phyloP scores from a whole-genome alignment of 257 asterid species.

The Primulina tabacum region DNA sequence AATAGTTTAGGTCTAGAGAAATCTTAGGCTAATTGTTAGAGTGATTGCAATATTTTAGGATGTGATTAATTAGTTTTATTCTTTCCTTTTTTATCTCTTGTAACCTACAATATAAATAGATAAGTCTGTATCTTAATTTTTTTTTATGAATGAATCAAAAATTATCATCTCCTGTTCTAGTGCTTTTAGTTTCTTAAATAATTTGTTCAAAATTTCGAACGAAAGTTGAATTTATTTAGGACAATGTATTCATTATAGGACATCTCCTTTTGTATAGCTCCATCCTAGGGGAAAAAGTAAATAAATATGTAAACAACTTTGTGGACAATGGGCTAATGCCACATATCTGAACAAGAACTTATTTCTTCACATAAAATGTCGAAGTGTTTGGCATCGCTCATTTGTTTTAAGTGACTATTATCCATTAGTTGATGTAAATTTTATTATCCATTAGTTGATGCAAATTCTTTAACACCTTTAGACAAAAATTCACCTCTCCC shows the following conservation, averaged over 20 bases:
- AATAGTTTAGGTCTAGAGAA: no score
- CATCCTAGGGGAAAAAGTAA: not conserved
- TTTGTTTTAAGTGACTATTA: not conserved
- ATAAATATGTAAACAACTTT: not conserved
- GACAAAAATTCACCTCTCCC: no score
- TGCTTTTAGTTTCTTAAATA: not conserved
- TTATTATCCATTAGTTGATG: no score
- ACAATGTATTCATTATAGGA: not conserved
- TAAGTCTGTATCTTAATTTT: no score
- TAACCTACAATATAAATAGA: no score
- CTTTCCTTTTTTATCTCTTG: no score
- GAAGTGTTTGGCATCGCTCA: not conserved
- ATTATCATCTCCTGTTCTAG: no score
- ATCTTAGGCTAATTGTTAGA: no score
- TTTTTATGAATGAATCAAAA: no score
- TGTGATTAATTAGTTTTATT: no score
- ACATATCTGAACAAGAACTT: not conserved
- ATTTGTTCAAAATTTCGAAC: not conserved
- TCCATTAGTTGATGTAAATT: no score
- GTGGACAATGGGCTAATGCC: not conserved
- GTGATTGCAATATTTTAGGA: no score
- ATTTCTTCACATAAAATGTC: not conserved
- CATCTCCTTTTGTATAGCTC: not conserved
- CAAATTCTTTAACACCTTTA: not conserved
- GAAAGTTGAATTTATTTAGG: slow-evolving; percentile 4